Percentiles rank a stretch among this genome's conserved stretches.
Evolutionary conservation across 2,329 filamentous ascomycete species (phyloP).

Genomic region (Leptographium wingfieldii): DNA sequence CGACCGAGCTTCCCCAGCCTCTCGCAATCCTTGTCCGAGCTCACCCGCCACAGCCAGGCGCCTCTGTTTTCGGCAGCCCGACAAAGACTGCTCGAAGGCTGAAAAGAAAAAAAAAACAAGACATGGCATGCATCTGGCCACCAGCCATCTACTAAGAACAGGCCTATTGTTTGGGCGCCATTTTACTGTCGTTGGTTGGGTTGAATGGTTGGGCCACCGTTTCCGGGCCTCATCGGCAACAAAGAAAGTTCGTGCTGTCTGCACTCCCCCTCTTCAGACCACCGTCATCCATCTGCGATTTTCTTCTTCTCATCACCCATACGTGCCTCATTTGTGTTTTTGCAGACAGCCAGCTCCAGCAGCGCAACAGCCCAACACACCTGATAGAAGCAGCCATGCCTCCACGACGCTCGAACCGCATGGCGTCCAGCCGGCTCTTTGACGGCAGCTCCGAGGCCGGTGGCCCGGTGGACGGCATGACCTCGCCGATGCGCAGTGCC

Average conservation of each 20-base stretch:
- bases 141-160: background rate
- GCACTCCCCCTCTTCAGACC: too few species aligned
- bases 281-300: background rate
- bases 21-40: background rate
- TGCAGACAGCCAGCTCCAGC: background rate
- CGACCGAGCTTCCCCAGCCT: background rate
- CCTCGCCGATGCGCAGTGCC: conserved; percentile 3
- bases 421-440: conserved; percentile 10
- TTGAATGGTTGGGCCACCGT: background rate
- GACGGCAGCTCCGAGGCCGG: conserved; percentile 12
- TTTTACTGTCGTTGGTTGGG: background rate
- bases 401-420: conserved; percentile 9
- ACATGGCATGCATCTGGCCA: background rate
- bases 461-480: conserved; percentile 5
- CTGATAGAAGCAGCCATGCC: conserved; percentile 7
- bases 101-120: background rate
- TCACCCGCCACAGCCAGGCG: background rate
- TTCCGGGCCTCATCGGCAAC: background rate
- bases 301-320: background rate
- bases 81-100: background rate
- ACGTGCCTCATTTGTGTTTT: background rate
- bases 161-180: background rate
- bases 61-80: background rate
- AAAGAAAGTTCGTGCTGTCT: background rate
- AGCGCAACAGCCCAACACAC: too few species aligned